phyloP scores from a whole-genome alignment of 441 rosid species.

The Erodium texanum region DNA sequence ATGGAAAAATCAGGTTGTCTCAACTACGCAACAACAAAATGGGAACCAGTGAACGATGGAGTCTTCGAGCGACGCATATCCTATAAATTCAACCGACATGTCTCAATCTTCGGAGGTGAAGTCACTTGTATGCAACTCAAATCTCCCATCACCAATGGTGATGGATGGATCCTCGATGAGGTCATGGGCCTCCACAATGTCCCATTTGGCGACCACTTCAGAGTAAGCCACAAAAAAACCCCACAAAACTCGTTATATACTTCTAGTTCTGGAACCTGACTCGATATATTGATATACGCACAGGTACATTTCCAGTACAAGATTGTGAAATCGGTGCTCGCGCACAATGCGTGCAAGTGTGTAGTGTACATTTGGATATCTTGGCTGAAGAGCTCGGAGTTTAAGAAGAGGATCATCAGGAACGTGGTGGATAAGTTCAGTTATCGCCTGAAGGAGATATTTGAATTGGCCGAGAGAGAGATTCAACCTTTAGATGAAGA shows the following conservation, averaged over 20 bases:
- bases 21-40: slow-evolving; percentile 37
- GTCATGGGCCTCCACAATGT: slow-evolving; percentile 51
- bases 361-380: slow-evolving; percentile 42
- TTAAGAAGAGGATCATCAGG: slow-evolving; percentile 55
- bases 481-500: slow-evolving; percentile 24
- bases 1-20: slow-evolving; percentile 79
- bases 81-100: slow-evolving; percentile 49
- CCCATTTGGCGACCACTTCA: slow-evolving; percentile 59
- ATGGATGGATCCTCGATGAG: slow-evolving; percentile 63
- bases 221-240: slow-evolving; percentile 19
- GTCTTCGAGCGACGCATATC: slow-evolving; percentile 43
- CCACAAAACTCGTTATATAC: too few species aligned
- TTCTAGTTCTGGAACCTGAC: too few species aligned
- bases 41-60: slow-evolving; percentile 46
- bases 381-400: slow-evolving; percentile 67
- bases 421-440: slow-evolving; percentile 54
- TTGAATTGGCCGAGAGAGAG: slow-evolving; percentile 48
- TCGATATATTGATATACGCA: neutral
- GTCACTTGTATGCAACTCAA: slow-evolving; percentile 60
- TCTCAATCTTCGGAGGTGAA: slow-evolving; percentile 75
- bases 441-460: slow-evolving; percentile 41
- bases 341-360: slow-evolving; percentile 46
- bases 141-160: slow-evolving; percentile 27
- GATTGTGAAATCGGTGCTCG: slow-evolving; percentile 37
- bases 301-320: slow-evolving; percentile 53